These are phyloP conservation scores for Lasiodiplodia hormozganensis DNA, from an alignment of 2,329 filamentous ascomycete genomes.

Conservation along the genomic window DNA sequence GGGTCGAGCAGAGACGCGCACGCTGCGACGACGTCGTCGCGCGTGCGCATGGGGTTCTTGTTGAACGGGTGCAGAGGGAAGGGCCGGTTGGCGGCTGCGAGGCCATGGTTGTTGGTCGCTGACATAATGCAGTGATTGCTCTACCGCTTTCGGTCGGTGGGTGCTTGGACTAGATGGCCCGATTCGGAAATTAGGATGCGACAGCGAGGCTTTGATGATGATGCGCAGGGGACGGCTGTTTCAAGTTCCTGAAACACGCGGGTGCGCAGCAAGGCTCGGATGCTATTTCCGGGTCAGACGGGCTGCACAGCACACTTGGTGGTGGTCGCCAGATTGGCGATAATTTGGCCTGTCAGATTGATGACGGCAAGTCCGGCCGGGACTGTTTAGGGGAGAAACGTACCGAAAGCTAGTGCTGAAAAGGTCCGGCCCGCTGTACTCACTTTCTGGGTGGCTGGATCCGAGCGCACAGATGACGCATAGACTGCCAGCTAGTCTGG, in stretches of 20 bases:
- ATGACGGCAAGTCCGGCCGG: not conserved
- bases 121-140: not conserved
- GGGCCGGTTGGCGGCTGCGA: constrained; percentile 49
- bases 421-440: constrained; percentile 6
- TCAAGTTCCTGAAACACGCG: not conserved
- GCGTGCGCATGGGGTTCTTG: constrained; percentile 49
- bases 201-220: not conserved
- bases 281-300: not conserved
- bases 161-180: not conserved
- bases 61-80: constrained; percentile 52
- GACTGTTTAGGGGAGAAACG: not conserved
- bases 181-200: constrained; percentile 8
- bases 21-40: constrained; percentile 52
- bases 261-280: not conserved
- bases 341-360: not conserved
- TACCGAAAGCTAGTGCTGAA: constrained; percentile 1
- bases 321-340: not conserved
- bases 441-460: not conserved
- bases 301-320: not conserved
- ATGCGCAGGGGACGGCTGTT: constrained; percentile 4
- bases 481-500: not conserved
- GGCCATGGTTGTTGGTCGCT: constrained; percentile 27
- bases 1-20: constrained; percentile 69
- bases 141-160: not conserved
- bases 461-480: not conserved